Base-by-base conservation (phyloP, 139 green algal species). In the Klebsormidium nitens region DNA sequence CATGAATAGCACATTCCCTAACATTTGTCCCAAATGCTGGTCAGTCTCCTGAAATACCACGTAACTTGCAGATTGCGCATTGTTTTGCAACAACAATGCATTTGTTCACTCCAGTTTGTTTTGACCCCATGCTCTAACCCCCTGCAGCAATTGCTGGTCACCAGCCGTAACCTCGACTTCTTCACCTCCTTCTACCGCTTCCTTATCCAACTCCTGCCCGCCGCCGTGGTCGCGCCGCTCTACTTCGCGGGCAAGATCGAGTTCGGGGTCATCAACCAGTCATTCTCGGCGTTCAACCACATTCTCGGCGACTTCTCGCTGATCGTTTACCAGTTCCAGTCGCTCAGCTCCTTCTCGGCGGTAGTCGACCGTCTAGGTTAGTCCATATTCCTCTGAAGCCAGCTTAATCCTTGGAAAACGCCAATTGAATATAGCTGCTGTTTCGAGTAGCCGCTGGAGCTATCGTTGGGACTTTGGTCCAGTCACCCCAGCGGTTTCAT, bases 191-290 rank as follows among this genome's bases (percentile, higher is more conserved):
- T 90, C 80, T 98, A 98, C 82, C 66, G 86, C 6, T 93, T 86
- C 74, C 57, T 97, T 36, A 97, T 97, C 59, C 80, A 89, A 76
- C 84, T 98, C 32, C 82, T 98, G 66, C 93, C 93, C 3, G 90
- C 93, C 28, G 93, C 92, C 2, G 93, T 98, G n/a, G 89, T 98
- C 28, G 90, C 93, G n/a, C 92, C 91, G 5, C 84, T 97, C 11
- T 98, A 87, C 84, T 98, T 98, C 82, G 62, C 79, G 26, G 91
- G 92, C 42, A 87, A 97, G 75, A 96, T 98, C 59, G 93, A 97
- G 73, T 97, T 98, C 86, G 93, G 93, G 6, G 93, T 98, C 28
- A 91, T 98, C 85, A 98, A 93, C 71, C 93, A 98, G 84, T 91
- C 81, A 72, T 83, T 86, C 17, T 89, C 81, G 1, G 93, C 93